phyloP scores from a whole-genome alignment of 768 basidiomycete genomes.

The Hirschioporus abietinus region DNA sequence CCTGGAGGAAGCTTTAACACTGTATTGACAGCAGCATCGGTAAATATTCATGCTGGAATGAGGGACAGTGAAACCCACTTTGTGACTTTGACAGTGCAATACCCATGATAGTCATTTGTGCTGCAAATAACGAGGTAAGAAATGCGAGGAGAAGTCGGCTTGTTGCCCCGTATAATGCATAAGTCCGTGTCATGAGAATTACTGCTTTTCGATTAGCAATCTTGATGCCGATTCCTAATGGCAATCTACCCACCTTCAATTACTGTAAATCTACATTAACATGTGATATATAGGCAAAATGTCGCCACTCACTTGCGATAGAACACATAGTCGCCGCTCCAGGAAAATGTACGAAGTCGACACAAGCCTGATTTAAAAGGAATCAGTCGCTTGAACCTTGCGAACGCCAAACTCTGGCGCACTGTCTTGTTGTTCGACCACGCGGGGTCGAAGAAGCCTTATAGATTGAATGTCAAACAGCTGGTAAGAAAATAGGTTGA shows the following conservation, averaged over 20 bases:
- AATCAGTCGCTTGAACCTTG: background rate
- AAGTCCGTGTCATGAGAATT: background rate
- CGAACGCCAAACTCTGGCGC: background rate
- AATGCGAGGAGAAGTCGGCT: background rate
- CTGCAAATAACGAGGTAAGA: background rate
- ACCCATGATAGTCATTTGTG: background rate
- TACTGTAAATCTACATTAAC: background rate
- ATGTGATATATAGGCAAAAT: background rate
- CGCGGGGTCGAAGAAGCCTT: background rate
- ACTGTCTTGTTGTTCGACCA: background rate
- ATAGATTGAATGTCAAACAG: background rate
- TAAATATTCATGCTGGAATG: background rate
- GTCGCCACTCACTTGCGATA: background rate
- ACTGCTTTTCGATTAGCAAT: background rate
- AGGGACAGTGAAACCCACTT: background rate
- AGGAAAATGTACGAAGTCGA: background rate
- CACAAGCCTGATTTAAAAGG: background rate
- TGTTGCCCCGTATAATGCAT: background rate
- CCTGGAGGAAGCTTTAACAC: background rate
- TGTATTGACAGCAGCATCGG: background rate
- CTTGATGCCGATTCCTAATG: background rate
- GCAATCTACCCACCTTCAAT: background rate
- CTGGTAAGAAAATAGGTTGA: background rate
- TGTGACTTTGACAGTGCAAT: background rate
- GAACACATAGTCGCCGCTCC: background rate